Evolutionary conservation across 257 asterid genomes (phyloP), one percentile per base, ranked within the genome.

Genomic region (Handroanthus guayacan): DNA sequence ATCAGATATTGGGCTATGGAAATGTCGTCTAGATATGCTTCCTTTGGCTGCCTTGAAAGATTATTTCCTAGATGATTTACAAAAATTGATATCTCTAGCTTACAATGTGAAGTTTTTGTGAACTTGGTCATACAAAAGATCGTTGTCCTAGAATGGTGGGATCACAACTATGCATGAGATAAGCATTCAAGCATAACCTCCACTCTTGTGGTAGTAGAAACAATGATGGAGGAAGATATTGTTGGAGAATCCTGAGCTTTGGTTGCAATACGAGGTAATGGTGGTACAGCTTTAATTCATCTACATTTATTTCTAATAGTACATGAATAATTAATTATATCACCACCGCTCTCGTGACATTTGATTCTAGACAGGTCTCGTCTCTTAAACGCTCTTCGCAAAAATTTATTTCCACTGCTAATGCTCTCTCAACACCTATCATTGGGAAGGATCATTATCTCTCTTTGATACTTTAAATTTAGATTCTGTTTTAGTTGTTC

Each of bases 261-360:
- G 52, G 31, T 18, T 0, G 2, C 43, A 2, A 17, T 36, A 41
- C 1, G 6, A 2, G 4, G 14, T 2, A 44, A 12, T 8, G 6
- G 8, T 16, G 43, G 5, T 67, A 67, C 44, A 18, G 25, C 17
- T n/a, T 69, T 69, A 50, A 25, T n/a, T 16, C 20, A 0, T 31
- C 39, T 16, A 2, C 62, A 45, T 62, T 0, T 48, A 0, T 61
- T 62, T 31, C 14, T 44, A 54, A 56, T 56, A 36, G 64, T 37
- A 31, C 62, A 52, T 34, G 51, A n/a, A 52, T 64, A 64, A 64
- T 64, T 64, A 51, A 64, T 64, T 64, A 31, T 18, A 17, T 25
- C 0, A 13, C 52, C 2, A 64, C 12, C 2, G 10, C 38, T 14
- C 51, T 37, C n/a, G 14, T 64, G 51, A 38, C 1, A 64, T 64